phyloP scores from a whole-genome alignment of 257 asterid genomes.

The Nicotiana paniculata region DNA sequence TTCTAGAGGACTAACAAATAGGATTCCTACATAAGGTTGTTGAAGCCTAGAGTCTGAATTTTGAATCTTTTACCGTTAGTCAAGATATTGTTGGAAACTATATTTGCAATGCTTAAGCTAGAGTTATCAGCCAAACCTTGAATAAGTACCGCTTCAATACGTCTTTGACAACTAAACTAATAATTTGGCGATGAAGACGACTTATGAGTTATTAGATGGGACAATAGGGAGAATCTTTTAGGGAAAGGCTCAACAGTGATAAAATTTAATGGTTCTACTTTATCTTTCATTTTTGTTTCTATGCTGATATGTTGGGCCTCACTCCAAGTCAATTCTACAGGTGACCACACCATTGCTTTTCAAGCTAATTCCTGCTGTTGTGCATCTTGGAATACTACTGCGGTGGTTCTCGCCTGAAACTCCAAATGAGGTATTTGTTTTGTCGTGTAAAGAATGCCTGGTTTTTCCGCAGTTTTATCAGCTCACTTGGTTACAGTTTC shows the following conservation, averaged over 20 bases:
- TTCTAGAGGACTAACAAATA: neutral
- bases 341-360: conserved; percentile 77
- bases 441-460: neutral
- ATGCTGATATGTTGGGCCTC: conserved; percentile 11
- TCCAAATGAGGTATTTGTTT: conserved; percentile 44
- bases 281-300: neutral
- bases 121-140: neutral
- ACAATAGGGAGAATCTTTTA: neutral
- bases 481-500: conserved; percentile 14
- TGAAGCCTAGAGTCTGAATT: neutral
- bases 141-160: neutral
- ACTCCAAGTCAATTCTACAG: conserved; percentile 34
- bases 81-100: neutral
- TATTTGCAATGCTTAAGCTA: neutral
- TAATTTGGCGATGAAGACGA: neutral
- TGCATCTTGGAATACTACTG: conserved; percentile 66
- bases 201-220: neutral
- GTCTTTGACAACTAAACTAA: neutral
- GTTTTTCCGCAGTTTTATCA: neutral
- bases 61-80: neutral
- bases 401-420: conserved; percentile 73
- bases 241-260: neutral
- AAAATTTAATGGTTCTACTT: neutral
- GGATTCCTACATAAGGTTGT: neutral
- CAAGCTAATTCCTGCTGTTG: conserved; percentile 76